Evolutionary conservation across 75 land plant species (phyloP).

Genomic region (Sequoiadendron giganteum): DNA sequence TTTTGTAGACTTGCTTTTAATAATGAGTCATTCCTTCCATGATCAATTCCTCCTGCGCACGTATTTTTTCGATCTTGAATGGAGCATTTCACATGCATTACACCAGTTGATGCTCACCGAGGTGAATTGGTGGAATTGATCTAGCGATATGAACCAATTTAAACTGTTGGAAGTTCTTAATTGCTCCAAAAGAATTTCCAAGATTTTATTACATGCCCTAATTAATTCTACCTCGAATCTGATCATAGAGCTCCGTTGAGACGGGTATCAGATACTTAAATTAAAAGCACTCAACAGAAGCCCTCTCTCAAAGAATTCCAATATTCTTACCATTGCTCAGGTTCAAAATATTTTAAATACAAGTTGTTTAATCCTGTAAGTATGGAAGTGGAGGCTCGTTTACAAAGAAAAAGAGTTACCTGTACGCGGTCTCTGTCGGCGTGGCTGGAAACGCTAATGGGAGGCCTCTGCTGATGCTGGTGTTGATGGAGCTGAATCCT

Average conservation of each 20-base stretch:
- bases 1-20: too few relatives aligned
- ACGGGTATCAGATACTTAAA: background rate
- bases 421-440: constrained; percentile 49
- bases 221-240: background rate
- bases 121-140: too few relatives aligned
- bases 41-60: too few relatives aligned
- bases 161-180: too few relatives aligned
- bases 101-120: too few relatives aligned
- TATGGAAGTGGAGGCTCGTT: background rate
- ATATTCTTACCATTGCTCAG: background rate
- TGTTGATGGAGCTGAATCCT: constrained; percentile 43
- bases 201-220: background rate
- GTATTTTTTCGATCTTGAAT: too few relatives aligned
- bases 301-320: background rate
- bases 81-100: too few relatives aligned
- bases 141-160: too few relatives aligned
- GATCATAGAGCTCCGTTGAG: background rate
- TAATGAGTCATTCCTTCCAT: too few relatives aligned
- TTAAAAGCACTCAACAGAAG: background rate
- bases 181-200: too few relatives aligned
- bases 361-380: background rate
- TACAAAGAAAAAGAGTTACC: constrained; percentile 16
- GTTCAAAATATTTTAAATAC: background rate
- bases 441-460: constrained; percentile 44
- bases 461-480: constrained; percentile 33